Percentiles rank a stretch among this genome's conserved stretches.
Evolutionary conservation across 495 filamentous ascomycete species (phyloP).

Genomic region (Viridothelium virens): DNA sequence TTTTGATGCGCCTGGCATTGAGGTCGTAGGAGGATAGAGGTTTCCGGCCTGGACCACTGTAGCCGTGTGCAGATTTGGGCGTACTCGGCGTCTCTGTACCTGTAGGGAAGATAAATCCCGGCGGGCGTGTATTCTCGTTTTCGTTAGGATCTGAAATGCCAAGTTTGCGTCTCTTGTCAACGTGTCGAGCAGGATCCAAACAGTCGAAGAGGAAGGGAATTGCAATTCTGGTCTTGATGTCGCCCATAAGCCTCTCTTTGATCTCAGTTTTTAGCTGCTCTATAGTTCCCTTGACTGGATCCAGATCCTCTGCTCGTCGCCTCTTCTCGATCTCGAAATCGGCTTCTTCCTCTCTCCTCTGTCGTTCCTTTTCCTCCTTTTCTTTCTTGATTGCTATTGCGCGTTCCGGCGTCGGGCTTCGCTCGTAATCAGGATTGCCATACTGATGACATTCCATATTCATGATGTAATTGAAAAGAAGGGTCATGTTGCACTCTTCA

Average conservation of each 20-base stretch:
- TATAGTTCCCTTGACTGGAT: conserved; percentile 75
- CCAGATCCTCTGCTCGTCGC: conserved; percentile 70
- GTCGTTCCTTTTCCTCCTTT: conserved; percentile 46
- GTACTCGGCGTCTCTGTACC: conserved; percentile 55
- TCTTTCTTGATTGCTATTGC: conserved; percentile 46
- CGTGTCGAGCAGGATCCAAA: conserved; percentile 74
- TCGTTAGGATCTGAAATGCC: conserved; percentile 66
- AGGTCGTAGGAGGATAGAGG: conserved; percentile 27
- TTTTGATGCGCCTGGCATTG: conserved; percentile 62
- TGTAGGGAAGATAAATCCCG: conserved; percentile 40
- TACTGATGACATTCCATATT: conserved; percentile 74
- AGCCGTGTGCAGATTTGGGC: conserved; percentile 58
- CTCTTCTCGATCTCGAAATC: conserved; percentile 83
- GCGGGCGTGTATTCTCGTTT: conserved; percentile 40
- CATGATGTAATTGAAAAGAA: conserved; percentile 89
- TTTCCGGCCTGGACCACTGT: conserved; percentile 49
- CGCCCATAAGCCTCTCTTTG: conserved; percentile 71
- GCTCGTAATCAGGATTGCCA: conserved; percentile 59
- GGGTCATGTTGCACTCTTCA: conserved; percentile 59
- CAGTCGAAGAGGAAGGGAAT: conserved; percentile 73
- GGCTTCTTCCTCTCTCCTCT: conserved; percentile 61
- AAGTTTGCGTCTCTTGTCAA: conserved; percentile 62
- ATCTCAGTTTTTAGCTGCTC: conserved; percentile 73
- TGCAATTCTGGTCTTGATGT: conserved; percentile 76
- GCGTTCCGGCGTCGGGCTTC: conserved; percentile 53